Base-by-base conservation (phyloP, 1,284 basidiomycete genomes). In the Heterobasidion occidentale region DNA sequence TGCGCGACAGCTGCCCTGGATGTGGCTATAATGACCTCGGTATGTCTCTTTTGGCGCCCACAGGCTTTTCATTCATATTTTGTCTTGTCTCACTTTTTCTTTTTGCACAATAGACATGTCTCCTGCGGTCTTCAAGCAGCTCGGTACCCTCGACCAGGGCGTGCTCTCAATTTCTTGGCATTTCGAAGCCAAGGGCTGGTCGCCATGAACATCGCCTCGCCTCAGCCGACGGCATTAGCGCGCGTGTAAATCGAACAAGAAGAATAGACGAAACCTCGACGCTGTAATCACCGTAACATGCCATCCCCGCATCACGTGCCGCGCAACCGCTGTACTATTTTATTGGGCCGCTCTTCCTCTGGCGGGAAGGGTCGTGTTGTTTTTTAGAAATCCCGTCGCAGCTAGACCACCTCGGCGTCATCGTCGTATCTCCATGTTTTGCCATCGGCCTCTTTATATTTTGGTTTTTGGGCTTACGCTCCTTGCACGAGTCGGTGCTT, bases 61-160 rank as follows among this genome's bases (percentile, higher is more conserved):
- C n/a, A 19, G 4, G 15, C 48, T n/a, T 36, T 19, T 20, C 20
- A 48, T 20, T 48, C 19, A 14, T 36, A 17, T 34, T 15, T 12
- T 7, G n/a, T 12, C 38, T 7, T n/a, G 9, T 34, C 36, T 46
- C 27, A 38, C 52, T 56, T 14, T 42, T 36, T 15, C 2, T 20
- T 17, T 54, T 33, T 19, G n/a, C 46, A 19, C 60, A 52, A 14
- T 54, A 84, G 84, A 86, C 64, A 75, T 86, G 76, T 84, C 82
- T 19, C 73, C 74, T 9, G 68, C 70, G 8, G 59, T 78, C 15
- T 82, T 81, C 68, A 1, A 75, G 59, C 47, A 74, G 55, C 60
- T 84, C 20, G 75, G 68, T 14, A 1, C 44, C 1, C 56, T 54
- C 6, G 1, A 11, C 33, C 19, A 62, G 7, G 83, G 82, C 14